phyloP scores from a whole-genome alignment of 306 rosid genomes.

The Acacia crassicarpa region DNA sequence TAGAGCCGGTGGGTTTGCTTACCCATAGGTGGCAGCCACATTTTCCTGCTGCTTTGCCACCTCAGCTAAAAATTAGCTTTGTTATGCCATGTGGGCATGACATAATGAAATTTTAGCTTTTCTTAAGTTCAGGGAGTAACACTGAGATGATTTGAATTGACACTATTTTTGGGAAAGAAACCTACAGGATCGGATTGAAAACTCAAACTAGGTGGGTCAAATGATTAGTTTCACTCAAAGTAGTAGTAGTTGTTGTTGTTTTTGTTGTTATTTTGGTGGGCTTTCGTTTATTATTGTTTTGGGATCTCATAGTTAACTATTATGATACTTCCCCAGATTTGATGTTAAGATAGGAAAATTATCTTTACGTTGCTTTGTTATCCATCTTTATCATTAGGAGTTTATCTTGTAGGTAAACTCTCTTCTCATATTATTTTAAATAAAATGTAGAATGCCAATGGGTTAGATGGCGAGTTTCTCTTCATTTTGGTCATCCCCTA shows the following conservation, averaged over 20 bases:
- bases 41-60: background rate
- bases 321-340: background rate
- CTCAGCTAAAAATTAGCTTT: background rate
- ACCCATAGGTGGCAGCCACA: background rate
- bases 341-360: background rate
- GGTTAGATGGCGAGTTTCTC: background rate
- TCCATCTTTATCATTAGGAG: background rate
- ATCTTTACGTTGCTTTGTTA: background rate
- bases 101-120: background rate
- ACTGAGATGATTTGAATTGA: background rate
- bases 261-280: background rate
- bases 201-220: background rate
- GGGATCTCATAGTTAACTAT: background rate
- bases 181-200: background rate
- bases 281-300: background rate
- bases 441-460: background rate
- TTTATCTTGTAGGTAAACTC: background rate
- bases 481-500: background rate
- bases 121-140: background rate
- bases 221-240: background rate
- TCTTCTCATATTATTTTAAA: background rate
- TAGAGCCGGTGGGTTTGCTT: background rate
- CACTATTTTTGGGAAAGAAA: background rate
- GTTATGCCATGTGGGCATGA: background rate
- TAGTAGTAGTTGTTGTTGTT: too few species aligned